Evolutionary conservation across 148 eudicot species (phyloP), one percentile per base, ranked within the genome.

Genomic region (Polygonum maritimum): DNA sequence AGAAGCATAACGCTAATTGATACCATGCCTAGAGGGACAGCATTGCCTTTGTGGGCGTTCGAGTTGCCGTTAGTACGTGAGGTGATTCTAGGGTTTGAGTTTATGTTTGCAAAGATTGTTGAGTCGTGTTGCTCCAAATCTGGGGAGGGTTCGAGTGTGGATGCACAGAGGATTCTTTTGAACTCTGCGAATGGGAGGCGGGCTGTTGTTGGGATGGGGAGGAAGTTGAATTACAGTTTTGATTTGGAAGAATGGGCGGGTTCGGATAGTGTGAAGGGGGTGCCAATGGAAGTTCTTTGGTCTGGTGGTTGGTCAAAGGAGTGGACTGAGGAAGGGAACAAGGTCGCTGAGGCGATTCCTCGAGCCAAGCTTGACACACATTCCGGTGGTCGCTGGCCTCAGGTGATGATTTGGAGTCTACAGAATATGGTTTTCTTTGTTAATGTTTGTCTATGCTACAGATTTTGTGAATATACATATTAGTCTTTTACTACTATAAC

Each of bases 321-420:
- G 78, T 91, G 97, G 98, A 92, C 48, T 22, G 82, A 86, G 73
- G 86, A 85, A 81, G 98, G 98, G 40, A 82, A 67, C 19, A 77
- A 74, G 35, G 89, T 94, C 45, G 87, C 89, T 58, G 76, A 81
- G 78, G 84, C 81, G 11, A 86, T 94, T 79, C 90, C 93, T 44
- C 81, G 69, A 77, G 98, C 91, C 15, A 83, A 83, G 48, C 79
- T 87, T 74, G 78, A 80, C 47, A 78, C 83, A 36, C 97, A 94
- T 82, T 91, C 98, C 65, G 98, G 98, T 80, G 95, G 98, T 40
- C 86, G 91, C 51, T 94, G 98, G 98, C 91, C 90, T 71, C 93
- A 89, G 97, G 98, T 94, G 86, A 78, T 81, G 65, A 67, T 67
- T 33, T 15, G 21, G 36, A 67, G 21, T 1, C 18, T 44, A 1